Conservation (phyloP, 441 rosid genomes). For the Francoa sonchifolia region DNA sequence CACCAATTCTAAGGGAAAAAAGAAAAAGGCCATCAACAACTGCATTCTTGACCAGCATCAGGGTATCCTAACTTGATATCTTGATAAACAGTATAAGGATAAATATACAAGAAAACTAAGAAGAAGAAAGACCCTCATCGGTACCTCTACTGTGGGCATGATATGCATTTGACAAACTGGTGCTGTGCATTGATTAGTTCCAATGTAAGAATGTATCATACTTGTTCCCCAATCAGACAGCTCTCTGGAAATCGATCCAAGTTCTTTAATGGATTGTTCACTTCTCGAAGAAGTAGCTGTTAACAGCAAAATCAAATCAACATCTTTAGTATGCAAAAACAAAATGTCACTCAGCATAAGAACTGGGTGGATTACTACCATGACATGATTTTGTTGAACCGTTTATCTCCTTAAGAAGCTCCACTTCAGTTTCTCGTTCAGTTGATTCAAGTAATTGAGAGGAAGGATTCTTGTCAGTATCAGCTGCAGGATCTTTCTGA, state of each 20-base stretch:
- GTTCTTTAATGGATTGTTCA: conserved; percentile 6
- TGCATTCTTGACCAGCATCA: no score
- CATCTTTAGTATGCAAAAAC: no score
- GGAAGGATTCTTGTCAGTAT: conserved; percentile 9
- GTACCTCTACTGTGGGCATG: conserved; percentile 47
- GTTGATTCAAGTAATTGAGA: conserved; percentile 10
- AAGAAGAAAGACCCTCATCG: conserved; percentile 2
- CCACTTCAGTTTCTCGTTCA: conserved; percentile 22
- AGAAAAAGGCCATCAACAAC: no score
- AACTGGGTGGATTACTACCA: conserved; percentile 13
- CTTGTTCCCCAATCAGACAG: conserved; percentile 6
- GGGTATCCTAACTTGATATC: background rate
- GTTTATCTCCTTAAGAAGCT: conserved; percentile 18
- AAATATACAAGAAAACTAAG: background rate
- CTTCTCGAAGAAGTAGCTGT: conserved; percentile 8
- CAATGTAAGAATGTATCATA: conserved; percentile 5
- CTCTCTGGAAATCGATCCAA: conserved; percentile 5
- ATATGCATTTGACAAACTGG: conserved; percentile 14
- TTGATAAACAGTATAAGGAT: background rate
- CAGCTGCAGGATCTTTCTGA: conserved; percentile 17
- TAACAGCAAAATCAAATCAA: no score
- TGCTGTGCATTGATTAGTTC: conserved; percentile 15
- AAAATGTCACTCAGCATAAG: conserved; percentile 6
- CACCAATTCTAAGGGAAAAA: no score
- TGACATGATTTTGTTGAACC: conserved; percentile 11